These are phyloP conservation scores for Cercophora newfieldiana DNA, from an alignment of 495 filamentous ascomycete genomes.

Conservation along the genomic window DNA sequence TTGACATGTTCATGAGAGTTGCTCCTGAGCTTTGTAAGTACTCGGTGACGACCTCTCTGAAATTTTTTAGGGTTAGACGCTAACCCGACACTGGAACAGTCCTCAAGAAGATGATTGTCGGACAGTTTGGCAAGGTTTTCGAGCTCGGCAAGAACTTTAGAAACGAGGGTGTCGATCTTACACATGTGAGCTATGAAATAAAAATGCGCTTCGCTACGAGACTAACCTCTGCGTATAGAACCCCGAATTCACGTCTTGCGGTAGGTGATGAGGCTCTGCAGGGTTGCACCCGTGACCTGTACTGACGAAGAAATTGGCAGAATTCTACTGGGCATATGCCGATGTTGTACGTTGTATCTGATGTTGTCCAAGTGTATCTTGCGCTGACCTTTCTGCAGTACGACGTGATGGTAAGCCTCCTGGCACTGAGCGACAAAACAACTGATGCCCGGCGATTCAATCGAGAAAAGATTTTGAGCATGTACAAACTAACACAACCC, in stretches of 20 bases:
- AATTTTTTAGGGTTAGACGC: not conserved
- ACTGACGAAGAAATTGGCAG: conserved; percentile 31
- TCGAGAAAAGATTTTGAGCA: no score
- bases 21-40: conserved; percentile 76
- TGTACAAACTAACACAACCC: no score
- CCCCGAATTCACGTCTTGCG: conserved; percentile 92
- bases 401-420: conserved; percentile 84
- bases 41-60: no score
- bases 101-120: conserved; percentile 89
- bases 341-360: conserved; percentile 54
- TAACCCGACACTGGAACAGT: conserved; percentile 26
- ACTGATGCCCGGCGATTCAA: no score
- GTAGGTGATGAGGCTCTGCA: not conserved
- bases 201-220: not conserved
- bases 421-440: no score
- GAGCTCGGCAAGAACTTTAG: conserved; percentile 93
- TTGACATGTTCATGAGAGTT: conserved; percentile 86
- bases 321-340: conserved; percentile 96
- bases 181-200: conserved; percentile 41
- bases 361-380: not conserved
- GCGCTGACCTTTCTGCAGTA: conserved; percentile 38
- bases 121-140: conserved; percentile 74
- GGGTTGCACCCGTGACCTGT: not conserved
- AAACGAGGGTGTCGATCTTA: conserved; percentile 91
- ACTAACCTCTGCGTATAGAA: conserved; percentile 53